Conservation (phyloP, 225 moss, liverwort and hornwort species). For the Physcomitrium patens region DNA sequence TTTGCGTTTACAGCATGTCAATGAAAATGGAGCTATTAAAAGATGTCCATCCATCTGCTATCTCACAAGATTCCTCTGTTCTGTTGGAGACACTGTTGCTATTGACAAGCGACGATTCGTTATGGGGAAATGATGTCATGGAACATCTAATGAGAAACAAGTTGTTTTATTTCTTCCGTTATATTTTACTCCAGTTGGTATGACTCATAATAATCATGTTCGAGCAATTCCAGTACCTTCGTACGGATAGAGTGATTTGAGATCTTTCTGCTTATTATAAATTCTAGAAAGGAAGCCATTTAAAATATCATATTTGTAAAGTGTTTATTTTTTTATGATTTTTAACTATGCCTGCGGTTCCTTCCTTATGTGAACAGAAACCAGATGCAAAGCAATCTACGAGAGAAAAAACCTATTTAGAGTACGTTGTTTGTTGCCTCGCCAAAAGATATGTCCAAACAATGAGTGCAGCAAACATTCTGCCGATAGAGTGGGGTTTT, state of each 20-base stretch:
- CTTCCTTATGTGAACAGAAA: slow-evolving; percentile 35
- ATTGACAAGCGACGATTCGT: slow-evolving; percentile 69
- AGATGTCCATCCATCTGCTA: slow-evolving; percentile 43
- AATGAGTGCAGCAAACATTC: slow-evolving; percentile 46
- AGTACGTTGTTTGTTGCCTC: slow-evolving; percentile 69
- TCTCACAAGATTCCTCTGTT: slow-evolving; percentile 62
- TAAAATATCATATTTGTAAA: neutral
- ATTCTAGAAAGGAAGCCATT: slow-evolving; percentile 2
- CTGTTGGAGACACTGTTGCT: slow-evolving; percentile 80
- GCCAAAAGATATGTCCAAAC: slow-evolving; percentile 76
- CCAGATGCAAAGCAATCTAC: slow-evolving; percentile 54
- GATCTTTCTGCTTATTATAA: neutral
- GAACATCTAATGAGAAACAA: slow-evolving; percentile 76
- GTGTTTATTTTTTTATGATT: neutral
- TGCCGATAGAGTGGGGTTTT: slow-evolving; percentile 77
- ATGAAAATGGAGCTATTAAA: slow-evolving; percentile 70
- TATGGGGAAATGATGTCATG: slow-evolving; percentile 77
- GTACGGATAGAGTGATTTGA: slow-evolving; percentile 22
- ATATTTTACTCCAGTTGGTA: slow-evolving; percentile 86
- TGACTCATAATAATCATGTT: slow-evolving; percentile 8
- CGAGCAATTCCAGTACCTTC: neutral
- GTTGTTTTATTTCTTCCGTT: slow-evolving; percentile 77
- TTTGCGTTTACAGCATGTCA: slow-evolving; percentile 49
- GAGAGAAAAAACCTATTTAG: slow-evolving; percentile 64
- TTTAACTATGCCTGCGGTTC: slow-evolving; percentile 25